Evolutionary conservation across 2,329 filamentous ascomycete species (phyloP), one percentile per base, ranked within the genome.

Genomic region (Orbilia oligospora): DNA sequence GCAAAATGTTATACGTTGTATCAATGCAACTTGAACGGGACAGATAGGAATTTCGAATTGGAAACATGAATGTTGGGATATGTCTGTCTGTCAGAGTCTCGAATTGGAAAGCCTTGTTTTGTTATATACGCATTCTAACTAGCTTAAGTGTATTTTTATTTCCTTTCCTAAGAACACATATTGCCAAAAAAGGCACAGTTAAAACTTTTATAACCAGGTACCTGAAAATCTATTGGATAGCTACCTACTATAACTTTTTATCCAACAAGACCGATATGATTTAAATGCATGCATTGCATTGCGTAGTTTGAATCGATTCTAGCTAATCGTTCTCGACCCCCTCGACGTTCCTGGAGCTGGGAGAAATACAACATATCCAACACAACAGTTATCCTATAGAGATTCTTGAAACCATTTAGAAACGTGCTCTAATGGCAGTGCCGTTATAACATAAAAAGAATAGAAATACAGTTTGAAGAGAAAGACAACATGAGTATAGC

Each of bases 351-450:
- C 33, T 36, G 5, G 9, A 12, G 30, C 30, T 30, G 12, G 22
- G 24, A 48, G 27, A 69, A 58, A 20, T 70, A 48, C 67, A 70
- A 70, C 67, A 70, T 61, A 27, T 38, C 53, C 67, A 70, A 70
- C 67, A 46, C 67, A 70, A 38, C 53, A 30, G 20, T 55, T 14
- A 51, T 24, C 18, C n/a, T 2, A 51, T 12, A 8, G 0, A 18
- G 14, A 9, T 12, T 55, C 51, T 18, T 55, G 51, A 55, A 55
- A 55, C 51, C 24, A 14, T 33, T 55, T 10, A 18, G 24, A 55
- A 55, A 55, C 51, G 27, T 18, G 24, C 24, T 6, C 3, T 16
- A 10, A 53, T 16, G 20, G 30, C 51, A 33, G 51, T 55, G 51
- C 51, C 51, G 51, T 33, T 18, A 3, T 10, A 55, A 55, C 51